Conservation (phyloP, 2,329 filamentous ascomycete species). For the Diaporthe nobilis region DNA sequence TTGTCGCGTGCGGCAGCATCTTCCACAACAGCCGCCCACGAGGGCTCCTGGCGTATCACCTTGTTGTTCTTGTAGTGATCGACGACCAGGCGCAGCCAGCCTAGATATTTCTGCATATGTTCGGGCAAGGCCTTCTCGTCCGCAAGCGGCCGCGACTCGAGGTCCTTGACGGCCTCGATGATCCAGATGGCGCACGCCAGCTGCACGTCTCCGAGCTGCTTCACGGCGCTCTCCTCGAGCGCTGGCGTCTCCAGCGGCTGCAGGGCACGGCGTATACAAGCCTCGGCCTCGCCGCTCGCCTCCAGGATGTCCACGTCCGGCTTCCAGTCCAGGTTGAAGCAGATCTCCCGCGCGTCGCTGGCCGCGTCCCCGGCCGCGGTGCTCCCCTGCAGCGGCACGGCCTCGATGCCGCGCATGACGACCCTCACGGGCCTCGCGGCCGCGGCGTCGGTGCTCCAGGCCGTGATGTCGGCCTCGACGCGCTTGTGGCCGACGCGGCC, state of each 20-base stretch:
- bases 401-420: conserved; percentile 34
- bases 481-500: conserved; percentile 36
- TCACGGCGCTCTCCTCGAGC: conserved; percentile 6
- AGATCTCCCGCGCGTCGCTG: conserved; percentile 30
- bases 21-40: conserved; percentile 27
- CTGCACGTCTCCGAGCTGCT: conserved; percentile 34
- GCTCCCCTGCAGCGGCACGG: conserved; percentile 36
- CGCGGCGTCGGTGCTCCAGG: conserved; percentile 31
- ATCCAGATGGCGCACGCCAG: conserved; percentile 37
- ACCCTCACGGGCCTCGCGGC: conserved; percentile 14
- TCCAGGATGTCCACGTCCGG: conserved; percentile 39
- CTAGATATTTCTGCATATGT: conserved; percentile 36
- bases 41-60: conserved; percentile 28
- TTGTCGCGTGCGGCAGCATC: conserved; percentile 25
- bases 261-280: conserved; percentile 30
- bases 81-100: conserved; percentile 30
- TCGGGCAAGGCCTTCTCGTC: conserved; percentile 33
- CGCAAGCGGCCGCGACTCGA: conserved; percentile 30
- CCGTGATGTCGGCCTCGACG: conserved; percentile 39
- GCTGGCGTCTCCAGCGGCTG: conserved; percentile 25
- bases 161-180: conserved; percentile 35
- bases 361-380: conserved; percentile 23
- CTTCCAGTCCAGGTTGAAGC: conserved; percentile 36
- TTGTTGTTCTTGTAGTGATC: conserved; percentile 35
- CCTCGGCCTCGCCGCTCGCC: conserved; percentile 34